Evolutionary conservation across 75 land plant species (phyloP), one percentile per base, ranked within the genome.

Genomic region (Sequoia sempervirens): DNA sequence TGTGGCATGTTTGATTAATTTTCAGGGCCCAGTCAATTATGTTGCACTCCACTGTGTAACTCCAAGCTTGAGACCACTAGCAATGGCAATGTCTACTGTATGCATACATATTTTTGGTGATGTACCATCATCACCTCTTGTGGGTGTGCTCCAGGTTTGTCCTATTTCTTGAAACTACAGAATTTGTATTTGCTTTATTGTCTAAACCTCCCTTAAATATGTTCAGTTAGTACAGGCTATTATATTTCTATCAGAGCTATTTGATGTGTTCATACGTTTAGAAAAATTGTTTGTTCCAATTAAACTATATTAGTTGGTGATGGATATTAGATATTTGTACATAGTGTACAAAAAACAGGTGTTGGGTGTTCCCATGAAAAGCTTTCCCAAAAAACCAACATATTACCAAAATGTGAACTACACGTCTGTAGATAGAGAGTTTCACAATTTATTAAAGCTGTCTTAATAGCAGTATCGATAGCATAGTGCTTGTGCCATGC

Each of bases 121-220:
- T 85, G 99, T 97, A 8, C 99, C 99, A 15, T 97, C 99, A 2
- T 91, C 99, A 75, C 99, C 99, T 64, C 88, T 97, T 81, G 99
- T 97, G 83, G 99, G 99, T 32, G 88, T 89, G 70, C 82, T 98
- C 28, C 95, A 98, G 99, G 99, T 97, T 50, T 80, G 84, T 38
- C 58, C 78, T 82, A 10, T 76, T 66, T 58, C 5, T 26, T 61
- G 28, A 26, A 61, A 61, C 32, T 26, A 15, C 36, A 40, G 10
- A 18, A 26, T 37, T 40, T 40, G 10, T 32, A 78, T 78, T 41
- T 40, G 20, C 46, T 43, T 40, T 40, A 20, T 23, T n/a, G 4
- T 23, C 26, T 11, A 9, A 15, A 5, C 10, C 2, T 23, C 28
- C 45, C 43, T 28, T 10, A 40, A 78, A 43, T 78, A 78, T 23